Evolutionary conservation across 768 basidiomycete genomes (phyloP).

Genomic region (Trametes sanguinea): DNA sequence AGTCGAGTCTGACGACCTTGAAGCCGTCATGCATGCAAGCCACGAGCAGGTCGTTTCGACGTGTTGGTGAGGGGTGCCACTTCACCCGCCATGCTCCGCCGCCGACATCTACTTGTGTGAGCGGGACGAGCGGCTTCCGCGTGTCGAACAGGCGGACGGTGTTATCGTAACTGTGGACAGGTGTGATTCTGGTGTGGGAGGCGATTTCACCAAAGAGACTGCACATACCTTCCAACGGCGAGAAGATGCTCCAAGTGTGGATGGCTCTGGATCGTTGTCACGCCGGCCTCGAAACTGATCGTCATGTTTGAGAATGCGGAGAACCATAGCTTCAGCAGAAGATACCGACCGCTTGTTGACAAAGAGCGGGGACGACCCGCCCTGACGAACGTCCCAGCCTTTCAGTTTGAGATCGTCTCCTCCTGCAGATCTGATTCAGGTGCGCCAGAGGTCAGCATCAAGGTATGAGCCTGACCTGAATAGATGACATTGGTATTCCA

Average conservation of each 20-base stretch:
- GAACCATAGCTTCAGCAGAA: background rate
- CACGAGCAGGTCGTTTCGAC: conserved; percentile 78
- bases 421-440: conserved; percentile 47
- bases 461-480: conserved; percentile 56
- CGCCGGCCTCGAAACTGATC: conserved; percentile 84
- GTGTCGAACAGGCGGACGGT: conserved; percentile 81
- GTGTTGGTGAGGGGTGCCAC: conserved; percentile 81
- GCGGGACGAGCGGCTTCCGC: conserved; percentile 60
- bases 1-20: conserved; percentile 67
- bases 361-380: conserved; percentile 58
- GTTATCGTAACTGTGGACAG: conserved; percentile 72
- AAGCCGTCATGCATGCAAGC: conserved; percentile 99
- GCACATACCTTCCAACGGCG: conserved; percentile 84
- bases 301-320: conserved; percentile 6
- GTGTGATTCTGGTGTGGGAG: background rate
- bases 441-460: background rate
- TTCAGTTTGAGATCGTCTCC: conserved; percentile 93
- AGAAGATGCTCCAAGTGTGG: conserved; percentile 78
- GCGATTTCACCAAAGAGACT: background rate
- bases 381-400: conserved; percentile 84
- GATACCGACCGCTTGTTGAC: conserved; percentile 66
- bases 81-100: conserved; percentile 97
- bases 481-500: conserved; percentile 82
- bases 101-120: conserved; percentile 67
- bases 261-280: conserved; percentile 88